phyloP scores from a whole-genome alignment of 768 basidiomycete genomes.

The Psilocybe tampanensis region DNA sequence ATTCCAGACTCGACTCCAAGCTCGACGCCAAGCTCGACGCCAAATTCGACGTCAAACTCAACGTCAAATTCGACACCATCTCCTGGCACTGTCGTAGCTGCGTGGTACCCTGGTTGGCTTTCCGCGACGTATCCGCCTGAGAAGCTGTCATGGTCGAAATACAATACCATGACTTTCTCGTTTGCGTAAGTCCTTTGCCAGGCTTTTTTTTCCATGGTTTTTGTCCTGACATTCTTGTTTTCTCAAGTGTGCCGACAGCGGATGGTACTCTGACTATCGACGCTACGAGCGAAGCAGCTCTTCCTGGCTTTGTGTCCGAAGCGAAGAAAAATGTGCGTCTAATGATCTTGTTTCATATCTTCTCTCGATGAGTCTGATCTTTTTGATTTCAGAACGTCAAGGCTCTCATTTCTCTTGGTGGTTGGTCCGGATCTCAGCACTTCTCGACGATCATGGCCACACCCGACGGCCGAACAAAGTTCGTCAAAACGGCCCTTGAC shows the following conservation, averaged over 20 bases:
- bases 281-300: conserved; percentile 39
- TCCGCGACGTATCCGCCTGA: conserved; percentile 34
- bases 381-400: conserved; percentile 46
- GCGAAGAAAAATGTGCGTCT: conserved; percentile 40
- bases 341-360: background rate
- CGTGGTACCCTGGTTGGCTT: conserved; percentile 54
- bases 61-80: background rate
- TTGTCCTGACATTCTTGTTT: background rate
- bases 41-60: too few relatives aligned
- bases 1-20: too few relatives aligned
- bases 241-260: conserved; percentile 30
- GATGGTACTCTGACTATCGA: conserved; percentile 33
- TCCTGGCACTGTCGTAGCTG: conserved; percentile 29
- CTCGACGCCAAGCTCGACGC: too few relatives aligned
- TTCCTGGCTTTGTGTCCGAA: conserved; percentile 55
- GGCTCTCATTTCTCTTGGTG: conserved; percentile 64
- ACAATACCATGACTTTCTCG: conserved; percentile 38
- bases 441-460: conserved; percentile 64
- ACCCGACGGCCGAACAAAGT: conserved; percentile 53
- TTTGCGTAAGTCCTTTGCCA: conserved; percentile 35
- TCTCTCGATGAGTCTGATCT: background rate
- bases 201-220: background rate
- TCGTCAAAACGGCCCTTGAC: conserved; percentile 52
- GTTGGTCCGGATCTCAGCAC: conserved; percentile 63
- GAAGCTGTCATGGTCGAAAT: conserved; percentile 50